These are phyloP conservation scores for Gymnopilus dilepis DNA, from an alignment of 768 basidiomycete species.

Conservation along the genomic window DNA sequence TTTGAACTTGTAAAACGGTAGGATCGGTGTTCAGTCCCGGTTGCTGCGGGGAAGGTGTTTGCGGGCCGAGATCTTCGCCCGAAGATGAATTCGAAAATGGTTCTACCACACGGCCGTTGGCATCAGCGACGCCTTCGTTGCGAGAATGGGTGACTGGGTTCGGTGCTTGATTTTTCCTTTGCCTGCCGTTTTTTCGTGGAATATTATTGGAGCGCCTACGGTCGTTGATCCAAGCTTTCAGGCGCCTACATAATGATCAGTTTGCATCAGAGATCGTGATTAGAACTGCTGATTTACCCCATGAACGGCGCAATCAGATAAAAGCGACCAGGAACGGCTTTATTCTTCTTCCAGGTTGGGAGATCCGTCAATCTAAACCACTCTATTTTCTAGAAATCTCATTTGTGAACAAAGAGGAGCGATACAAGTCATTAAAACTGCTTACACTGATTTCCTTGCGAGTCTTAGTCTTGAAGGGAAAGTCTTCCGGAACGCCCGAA, in stretches of 20 bases:
- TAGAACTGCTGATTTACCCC: constrained; percentile 49
- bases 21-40: constrained; percentile 44
- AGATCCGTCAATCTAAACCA: constrained; percentile 93
- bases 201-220: constrained; percentile 56
- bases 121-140: constrained; percentile 18
- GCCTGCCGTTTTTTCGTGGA: constrained; percentile 33
- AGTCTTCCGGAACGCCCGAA: constrained; percentile 85
- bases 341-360: constrained; percentile 90
- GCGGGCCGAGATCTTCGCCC: constrained; percentile 59
- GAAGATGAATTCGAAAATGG: constrained; percentile 71
- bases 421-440: constrained; percentile 14
- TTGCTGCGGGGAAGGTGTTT: constrained; percentile 68
- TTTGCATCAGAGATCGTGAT: constrained; percentile 15
- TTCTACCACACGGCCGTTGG: constrained; percentile 51
- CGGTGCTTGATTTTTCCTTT: constrained; percentile 20
- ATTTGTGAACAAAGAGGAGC: constrained; percentile 17
- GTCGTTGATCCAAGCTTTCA: constrained; percentile 73
- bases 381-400: constrained; percentile 78
- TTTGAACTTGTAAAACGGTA: constrained; percentile 33
- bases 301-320: constrained; percentile 97
- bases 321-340: constrained; percentile 69
- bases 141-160: constrained; percentile 9
- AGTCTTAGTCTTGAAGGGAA: constrained; percentile 89
- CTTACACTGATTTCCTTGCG: constrained; percentile 97
- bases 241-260: constrained; percentile 41